Conservation (phyloP, 2,329 filamentous ascomycete species). For the Helotiales sp. region DNA sequence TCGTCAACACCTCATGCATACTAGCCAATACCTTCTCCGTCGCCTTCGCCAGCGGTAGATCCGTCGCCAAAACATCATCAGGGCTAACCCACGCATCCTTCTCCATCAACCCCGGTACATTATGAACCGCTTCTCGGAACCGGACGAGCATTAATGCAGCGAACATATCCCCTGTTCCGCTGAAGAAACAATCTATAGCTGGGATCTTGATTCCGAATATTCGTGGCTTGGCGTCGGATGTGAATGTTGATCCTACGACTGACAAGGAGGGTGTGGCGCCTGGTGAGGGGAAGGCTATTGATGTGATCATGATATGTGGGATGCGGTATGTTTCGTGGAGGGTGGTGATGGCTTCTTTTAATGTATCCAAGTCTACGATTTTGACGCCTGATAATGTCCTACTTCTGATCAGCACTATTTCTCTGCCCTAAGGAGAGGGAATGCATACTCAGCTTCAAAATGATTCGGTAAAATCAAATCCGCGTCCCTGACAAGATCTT, state of each 20-base stretch:
- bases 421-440: background rate
- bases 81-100: constrained; percentile 72
- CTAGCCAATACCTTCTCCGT: constrained; percentile 85
- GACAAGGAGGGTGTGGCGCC: constrained; percentile 57
- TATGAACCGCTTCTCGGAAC: constrained; percentile 76
- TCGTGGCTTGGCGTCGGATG: constrained; percentile 64
- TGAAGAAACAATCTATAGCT: constrained; percentile 89
- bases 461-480: constrained; percentile 95
- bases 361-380: constrained; percentile 72
- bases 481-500: constrained; percentile 73
- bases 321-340: constrained; percentile 76
- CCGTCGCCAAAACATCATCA: constrained; percentile 66
- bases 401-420: constrained; percentile 13
- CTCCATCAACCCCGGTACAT: constrained; percentile 46
- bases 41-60: constrained; percentile 81
- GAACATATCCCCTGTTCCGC: constrained; percentile 98
- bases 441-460: constrained; percentile 86
- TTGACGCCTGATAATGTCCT: constrained; percentile 83
- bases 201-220: constrained; percentile 88
- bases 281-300: constrained; percentile 64
- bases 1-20: constrained; percentile 82
- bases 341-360: constrained; percentile 72
- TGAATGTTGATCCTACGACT: constrained; percentile 77
- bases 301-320: constrained; percentile 92
- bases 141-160: constrained; percentile 86